Conservation (phyloP, 768 basidiomycete genomes). For the Mycena alexandri region DNA sequence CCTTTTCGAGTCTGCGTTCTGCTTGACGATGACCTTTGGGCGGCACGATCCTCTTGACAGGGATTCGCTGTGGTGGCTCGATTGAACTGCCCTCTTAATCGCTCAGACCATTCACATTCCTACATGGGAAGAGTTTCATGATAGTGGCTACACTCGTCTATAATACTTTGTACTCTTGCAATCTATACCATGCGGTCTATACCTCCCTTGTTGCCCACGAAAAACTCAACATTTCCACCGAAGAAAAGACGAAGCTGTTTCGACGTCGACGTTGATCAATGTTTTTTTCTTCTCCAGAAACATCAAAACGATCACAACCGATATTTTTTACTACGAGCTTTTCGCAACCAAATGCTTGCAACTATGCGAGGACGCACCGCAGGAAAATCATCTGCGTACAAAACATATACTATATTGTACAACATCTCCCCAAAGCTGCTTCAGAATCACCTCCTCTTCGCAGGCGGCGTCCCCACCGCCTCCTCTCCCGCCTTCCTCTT, state of each 20-base stretch:
- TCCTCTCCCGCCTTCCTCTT: constrained; percentile 88
- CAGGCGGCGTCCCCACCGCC: constrained; percentile 71
- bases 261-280: no score
- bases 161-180: not conserved
- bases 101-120: constrained; percentile 75
- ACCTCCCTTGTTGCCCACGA: no score
- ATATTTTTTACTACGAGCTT: no score
- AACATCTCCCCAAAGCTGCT: not conserved
- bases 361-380: no score
- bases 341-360: no score
- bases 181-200: no score
- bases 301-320: no score
- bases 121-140: constrained; percentile 91
- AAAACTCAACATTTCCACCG: no score
- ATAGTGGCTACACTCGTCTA: constrained; percentile 59
- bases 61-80: constrained; percentile 57
- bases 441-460: constrained; percentile 63
- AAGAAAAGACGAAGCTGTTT: no score
- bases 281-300: no score
- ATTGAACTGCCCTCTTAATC: constrained; percentile 81
- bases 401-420: constrained; percentile 14
- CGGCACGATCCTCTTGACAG: constrained; percentile 39
- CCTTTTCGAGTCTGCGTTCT: constrained; percentile 69
- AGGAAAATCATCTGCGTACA: no score
- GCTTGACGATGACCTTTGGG: constrained; percentile 65